Conservation (phyloP, 495 filamentous ascomycete genomes). For the Ascobolus immersus region DNA sequence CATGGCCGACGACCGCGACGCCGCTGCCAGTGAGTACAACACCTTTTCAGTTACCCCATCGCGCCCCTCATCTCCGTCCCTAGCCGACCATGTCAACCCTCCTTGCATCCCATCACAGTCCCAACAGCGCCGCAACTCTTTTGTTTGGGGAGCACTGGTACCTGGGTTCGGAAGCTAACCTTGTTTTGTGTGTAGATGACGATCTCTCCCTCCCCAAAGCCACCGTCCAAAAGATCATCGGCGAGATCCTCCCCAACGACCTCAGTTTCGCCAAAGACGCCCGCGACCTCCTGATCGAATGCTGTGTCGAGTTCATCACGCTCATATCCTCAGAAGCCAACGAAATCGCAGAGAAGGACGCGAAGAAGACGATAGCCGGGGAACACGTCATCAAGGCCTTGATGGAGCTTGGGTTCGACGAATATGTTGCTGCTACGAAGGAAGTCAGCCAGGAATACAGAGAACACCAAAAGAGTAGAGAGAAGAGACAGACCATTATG, state of each 20-base stretch:
- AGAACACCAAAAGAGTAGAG: constrained; percentile 73
- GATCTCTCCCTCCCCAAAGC: constrained; percentile 92
- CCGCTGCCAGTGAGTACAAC: no score
- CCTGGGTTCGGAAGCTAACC: background rate
- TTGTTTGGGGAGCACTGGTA: background rate
- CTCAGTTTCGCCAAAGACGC: constrained; percentile 78
- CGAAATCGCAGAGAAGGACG: constrained; percentile 91
- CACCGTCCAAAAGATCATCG: constrained; percentile 93
- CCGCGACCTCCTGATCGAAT: constrained; percentile 85
- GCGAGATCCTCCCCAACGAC: constrained; percentile 59
- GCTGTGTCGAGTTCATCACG: constrained; percentile 97
- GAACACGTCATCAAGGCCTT: constrained; percentile 90
- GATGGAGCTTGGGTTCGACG: constrained; percentile 65
- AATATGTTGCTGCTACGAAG: constrained; percentile 66
- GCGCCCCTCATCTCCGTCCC: no score
- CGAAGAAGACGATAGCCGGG: constrained; percentile 93
- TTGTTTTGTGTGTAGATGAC: constrained; percentile 44
- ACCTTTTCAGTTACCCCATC: no score
- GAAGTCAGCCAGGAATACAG: constrained; percentile 78
- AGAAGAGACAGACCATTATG: constrained; percentile 92
- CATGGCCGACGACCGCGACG: no score
- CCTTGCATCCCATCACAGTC: no score
- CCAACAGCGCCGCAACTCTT: no score
- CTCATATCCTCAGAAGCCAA: constrained; percentile 92
- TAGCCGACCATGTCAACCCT: no score